Evolutionary conservation across 805 yeast species (phyloP).

Genomic region (Lipomyces kockii): DNA sequence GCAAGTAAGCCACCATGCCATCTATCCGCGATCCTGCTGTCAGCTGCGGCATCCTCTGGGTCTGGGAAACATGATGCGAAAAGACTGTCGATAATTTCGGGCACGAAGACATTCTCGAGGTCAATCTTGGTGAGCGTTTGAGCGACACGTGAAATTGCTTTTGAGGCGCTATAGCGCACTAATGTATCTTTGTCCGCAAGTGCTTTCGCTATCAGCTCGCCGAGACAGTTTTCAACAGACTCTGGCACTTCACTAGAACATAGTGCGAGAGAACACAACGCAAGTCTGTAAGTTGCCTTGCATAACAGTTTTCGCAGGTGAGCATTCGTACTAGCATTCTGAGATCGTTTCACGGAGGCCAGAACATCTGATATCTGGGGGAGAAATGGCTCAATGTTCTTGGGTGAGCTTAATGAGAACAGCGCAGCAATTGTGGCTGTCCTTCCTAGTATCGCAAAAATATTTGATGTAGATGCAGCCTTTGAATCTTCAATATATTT

Average conservation of each 20-base stretch:
- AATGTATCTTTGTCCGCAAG: constrained; percentile 57
- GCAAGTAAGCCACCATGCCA: constrained; percentile 66
- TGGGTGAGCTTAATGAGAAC: constrained; percentile 13
- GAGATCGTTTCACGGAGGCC: background rate
- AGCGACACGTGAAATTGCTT: constrained; percentile 47
- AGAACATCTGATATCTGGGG: constrained; percentile 2
- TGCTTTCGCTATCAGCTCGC: constrained; percentile 50
- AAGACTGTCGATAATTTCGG: constrained; percentile 22
- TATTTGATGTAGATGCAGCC: background rate
- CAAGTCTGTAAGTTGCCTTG: constrained; percentile 28
- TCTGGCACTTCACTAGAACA: constrained; percentile 45
- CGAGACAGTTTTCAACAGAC: constrained; percentile 55
- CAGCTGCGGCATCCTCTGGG: constrained; percentile 6
- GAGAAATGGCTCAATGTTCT: constrained; percentile 15
- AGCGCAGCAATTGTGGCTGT: constrained; percentile 20
- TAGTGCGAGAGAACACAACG: constrained; percentile 26
- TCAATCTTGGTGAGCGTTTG: constrained; percentile 12
- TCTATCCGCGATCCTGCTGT: constrained; percentile 47
- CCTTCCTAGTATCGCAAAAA: constrained; percentile 18
- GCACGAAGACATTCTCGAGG: constrained; percentile 10
- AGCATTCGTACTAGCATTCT: constrained; percentile 2
- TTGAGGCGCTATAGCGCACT: constrained; percentile 69
- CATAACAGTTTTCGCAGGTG: constrained; percentile 25
- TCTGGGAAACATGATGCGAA: constrained; percentile 15
- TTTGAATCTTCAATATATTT: constrained; percentile 39